Base-by-base conservation (phyloP, 257 asterid genomes). In the Asclepias syriaca region DNA sequence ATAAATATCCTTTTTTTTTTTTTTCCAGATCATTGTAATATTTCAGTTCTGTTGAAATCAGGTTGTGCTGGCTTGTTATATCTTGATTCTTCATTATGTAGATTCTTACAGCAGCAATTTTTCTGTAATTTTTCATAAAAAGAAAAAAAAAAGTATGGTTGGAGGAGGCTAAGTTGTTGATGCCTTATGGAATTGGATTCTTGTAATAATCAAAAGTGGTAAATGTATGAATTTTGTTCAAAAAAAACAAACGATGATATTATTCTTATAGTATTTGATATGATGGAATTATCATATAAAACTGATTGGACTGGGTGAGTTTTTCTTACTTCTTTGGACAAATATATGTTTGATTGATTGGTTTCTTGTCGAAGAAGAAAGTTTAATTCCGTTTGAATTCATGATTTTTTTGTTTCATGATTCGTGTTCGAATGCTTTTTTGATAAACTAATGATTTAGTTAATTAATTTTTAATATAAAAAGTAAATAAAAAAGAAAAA, bases 41-140 rank as follows among this genome's bases (percentile, higher is more conserved):
- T 66, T 73, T 66, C 13, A 57, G 53, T 59, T 67, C 68, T 54
- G 70, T 77, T 66, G 65, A 7, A 43, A 72, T 72, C 66, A 18
- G 46, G 77, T 72, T 70, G 69, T 82, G 82, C 68, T 13, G 72
- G 81, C 65, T 83, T 78, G 77, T 72, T 78, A 66, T 76, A 78
- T 84, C 75, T 83, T 86, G 85, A 79, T 82, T 83, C 81, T 78
- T 70, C 48, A 37, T 77, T 57, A 61, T 81, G 86, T 90, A 84
- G 87, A 85, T 79, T 73, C 80, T 43, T 43, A 77, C 73, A 79
- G 51, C 57, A 75, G 74, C 72, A 24, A 68, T 76, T 67, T 76
- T 71, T 74, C 48, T 75, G 81, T 81, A 76, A 78, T 80, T 79
- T 85, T 73, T 69, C 48, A 43, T 43, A 0, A 29, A 29, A 29